Evolutionary conservation across 768 basidiomycete genomes (phyloP).

Genomic region (Mycena metata): DNA sequence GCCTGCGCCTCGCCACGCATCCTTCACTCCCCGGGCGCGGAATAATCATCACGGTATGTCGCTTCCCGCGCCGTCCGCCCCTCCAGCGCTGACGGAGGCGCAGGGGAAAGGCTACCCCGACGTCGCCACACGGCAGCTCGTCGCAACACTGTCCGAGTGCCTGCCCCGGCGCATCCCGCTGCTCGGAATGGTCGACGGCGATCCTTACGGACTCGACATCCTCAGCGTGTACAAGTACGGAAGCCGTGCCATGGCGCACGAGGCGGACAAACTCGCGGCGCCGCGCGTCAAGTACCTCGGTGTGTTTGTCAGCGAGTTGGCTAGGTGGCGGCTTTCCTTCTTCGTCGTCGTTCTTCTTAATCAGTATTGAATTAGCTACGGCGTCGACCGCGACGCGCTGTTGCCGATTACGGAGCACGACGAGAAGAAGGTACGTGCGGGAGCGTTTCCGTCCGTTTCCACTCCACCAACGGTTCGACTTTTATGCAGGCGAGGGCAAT

Average conservation of each 20-base stretch:
- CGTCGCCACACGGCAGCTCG: conserved; percentile 87
- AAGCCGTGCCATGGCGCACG: conserved; percentile 77
- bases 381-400: conserved; percentile 69
- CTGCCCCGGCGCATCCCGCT: conserved; percentile 80
- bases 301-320: conserved; percentile 76
- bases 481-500: conserved; percentile 70
- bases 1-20: conserved; percentile 64
- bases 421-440: conserved; percentile 73
- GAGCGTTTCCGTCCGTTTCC: background rate
- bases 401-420: conserved; percentile 80
- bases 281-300: conserved; percentile 85
- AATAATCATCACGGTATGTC: conserved; percentile 79
- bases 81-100: background rate
- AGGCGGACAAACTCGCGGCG: conserved; percentile 77
- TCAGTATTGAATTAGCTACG: conserved; percentile 58
- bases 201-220: conserved; percentile 94
- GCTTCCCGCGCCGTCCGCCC: too few relatives aligned
- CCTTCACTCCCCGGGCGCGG: conserved; percentile 71
- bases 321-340: conserved; percentile 57
- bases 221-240: conserved; percentile 90
- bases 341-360: background rate
- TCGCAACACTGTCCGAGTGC: conserved; percentile 77
- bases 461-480: background rate
- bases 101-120: conserved; percentile 99
- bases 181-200: conserved; percentile 87